A percentile compares a stretch with the other conserved stretches of the same genome.
Conservation (phyloP, 164 flowering plant genomes). For the Taxillus chinensis region DNA sequence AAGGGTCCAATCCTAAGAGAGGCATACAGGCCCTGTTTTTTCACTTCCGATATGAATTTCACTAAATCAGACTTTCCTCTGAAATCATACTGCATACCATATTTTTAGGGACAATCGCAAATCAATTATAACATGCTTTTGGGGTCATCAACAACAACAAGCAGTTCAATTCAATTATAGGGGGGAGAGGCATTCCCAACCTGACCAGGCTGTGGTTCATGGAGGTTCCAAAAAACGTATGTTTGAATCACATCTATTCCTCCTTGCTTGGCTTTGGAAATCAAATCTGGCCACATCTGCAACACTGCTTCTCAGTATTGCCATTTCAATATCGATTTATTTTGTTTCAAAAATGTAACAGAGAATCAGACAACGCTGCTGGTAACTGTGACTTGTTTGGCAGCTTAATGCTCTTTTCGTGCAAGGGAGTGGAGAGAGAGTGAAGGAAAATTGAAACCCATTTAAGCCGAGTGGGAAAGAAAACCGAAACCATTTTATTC, state of each 20-base stretch:
- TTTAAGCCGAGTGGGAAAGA: too few relatives aligned
- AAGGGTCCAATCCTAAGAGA: slow-evolving; percentile 61
- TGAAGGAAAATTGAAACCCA: neutral
- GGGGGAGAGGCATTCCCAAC: slow-evolving; percentile 13
- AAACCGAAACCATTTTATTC: neutral
- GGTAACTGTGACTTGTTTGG: too few relatives aligned
- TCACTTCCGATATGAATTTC: slow-evolving; percentile 40
- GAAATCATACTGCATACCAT: slow-evolving; percentile 46
- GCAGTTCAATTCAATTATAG: neutral
- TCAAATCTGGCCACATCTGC: slow-evolving; percentile 88
- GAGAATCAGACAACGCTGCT: too few relatives aligned
- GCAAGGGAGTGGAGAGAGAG: neutral
- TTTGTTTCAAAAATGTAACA: too few relatives aligned
- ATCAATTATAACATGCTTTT: neutral
- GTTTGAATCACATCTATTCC: slow-evolving; percentile 80
- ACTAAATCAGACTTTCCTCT: slow-evolving; percentile 43
- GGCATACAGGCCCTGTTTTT: slow-evolving; percentile 49
- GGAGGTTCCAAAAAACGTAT: slow-evolving; percentile 78
- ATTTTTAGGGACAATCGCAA: too few relatives aligned
- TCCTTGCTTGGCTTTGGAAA: slow-evolving; percentile 67
- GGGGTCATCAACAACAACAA: neutral
- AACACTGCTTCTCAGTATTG: neutral
- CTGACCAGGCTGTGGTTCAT: slow-evolving; percentile 72
- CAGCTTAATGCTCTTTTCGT: neutral
- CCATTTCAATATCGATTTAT: too few relatives aligned